phyloP scores from a whole-genome alignment of 2,329 filamentous ascomycete genomes.

The Juglanconis oblonga region DNA sequence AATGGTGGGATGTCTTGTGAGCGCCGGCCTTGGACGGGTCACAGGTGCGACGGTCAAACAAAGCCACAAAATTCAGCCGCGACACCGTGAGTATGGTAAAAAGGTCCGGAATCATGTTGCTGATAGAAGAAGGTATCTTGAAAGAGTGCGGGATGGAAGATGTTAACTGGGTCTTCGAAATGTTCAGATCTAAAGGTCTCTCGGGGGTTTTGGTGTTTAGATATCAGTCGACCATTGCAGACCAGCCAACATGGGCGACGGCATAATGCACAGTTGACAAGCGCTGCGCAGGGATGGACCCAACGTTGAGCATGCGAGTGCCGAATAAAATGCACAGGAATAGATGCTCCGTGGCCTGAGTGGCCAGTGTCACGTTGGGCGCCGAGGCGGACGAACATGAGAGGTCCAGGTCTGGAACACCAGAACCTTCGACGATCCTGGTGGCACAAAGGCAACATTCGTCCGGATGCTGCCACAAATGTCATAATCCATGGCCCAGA shows the following conservation, averaged over 20 bases:
- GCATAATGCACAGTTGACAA: conserved; percentile 11
- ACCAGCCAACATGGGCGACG: neutral
- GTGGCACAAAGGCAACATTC: conserved; percentile 6
- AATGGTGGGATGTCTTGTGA: neutral
- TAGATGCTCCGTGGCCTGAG: neutral
- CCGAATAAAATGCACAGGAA: neutral
- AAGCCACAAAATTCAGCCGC: neutral
- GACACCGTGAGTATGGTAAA: no score
- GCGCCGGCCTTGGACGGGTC: neutral
- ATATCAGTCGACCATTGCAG: neutral
- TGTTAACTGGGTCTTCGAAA: neutral
- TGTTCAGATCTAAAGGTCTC: neutral
- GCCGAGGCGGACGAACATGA: neutral
- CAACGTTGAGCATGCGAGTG: neutral
- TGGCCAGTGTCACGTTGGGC: neutral
- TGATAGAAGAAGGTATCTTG: neutral
- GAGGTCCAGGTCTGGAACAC: conserved; percentile 5
- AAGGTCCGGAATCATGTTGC: neutral
- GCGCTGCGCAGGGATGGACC: conserved; percentile 10
- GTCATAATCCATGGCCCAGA: conserved; percentile 7
- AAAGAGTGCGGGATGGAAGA: neutral
- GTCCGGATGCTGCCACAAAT: neutral
- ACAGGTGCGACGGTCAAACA: neutral
- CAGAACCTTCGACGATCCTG: neutral
- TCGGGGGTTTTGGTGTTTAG: neutral